Conservation (phyloP, 2,329 filamentous ascomycete species). For the Tolypocladium endophyticum region DNA sequence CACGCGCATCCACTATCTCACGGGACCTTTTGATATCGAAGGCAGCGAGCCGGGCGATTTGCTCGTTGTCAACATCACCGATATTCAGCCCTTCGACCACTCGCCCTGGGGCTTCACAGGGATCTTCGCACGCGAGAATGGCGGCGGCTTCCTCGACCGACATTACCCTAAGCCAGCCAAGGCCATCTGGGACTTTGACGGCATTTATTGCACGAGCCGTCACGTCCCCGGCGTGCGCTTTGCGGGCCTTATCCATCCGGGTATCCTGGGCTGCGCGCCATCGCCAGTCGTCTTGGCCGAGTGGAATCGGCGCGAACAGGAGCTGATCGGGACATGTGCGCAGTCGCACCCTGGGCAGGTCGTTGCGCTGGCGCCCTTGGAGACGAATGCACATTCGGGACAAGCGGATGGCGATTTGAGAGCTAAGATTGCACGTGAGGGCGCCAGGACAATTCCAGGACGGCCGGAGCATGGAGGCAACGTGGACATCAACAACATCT, state of each 20-base stretch:
- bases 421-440: conserved; percentile 62
- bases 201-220: conserved; percentile 64
- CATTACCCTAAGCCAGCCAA: conserved; percentile 71
- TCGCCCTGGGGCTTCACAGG: conserved; percentile 88
- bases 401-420: conserved; percentile 45
- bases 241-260: conserved; percentile 80
- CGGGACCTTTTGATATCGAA: conserved; percentile 80
- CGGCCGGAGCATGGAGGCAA: conserved; percentile 83
- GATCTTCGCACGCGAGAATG: conserved; percentile 69
- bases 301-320: conserved; percentile 77
- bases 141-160: conserved; percentile 82
- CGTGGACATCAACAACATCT: conserved; percentile 84
- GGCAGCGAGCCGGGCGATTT: conserved; percentile 77
- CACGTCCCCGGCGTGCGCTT: conserved; percentile 85
- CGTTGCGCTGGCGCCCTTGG: conserved; percentile 69
- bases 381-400: conserved; percentile 64
- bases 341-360: conserved; percentile 50
- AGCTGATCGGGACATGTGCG: conserved; percentile 54
- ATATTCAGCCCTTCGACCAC: conserved; percentile 80
- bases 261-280: conserved; percentile 83
- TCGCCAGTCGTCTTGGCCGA: conserved; percentile 64
- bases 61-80: conserved; percentile 80
- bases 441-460: conserved; percentile 76
- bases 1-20: conserved; percentile 77
- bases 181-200: conserved; percentile 48